A percentile compares a stretch with the other conserved stretches of the same genome.
These are phyloP conservation scores for Bimuria novae-zelandiae DNA, from an alignment of 2,329 filamentous ascomycete species.

Conservation along the genomic window DNA sequence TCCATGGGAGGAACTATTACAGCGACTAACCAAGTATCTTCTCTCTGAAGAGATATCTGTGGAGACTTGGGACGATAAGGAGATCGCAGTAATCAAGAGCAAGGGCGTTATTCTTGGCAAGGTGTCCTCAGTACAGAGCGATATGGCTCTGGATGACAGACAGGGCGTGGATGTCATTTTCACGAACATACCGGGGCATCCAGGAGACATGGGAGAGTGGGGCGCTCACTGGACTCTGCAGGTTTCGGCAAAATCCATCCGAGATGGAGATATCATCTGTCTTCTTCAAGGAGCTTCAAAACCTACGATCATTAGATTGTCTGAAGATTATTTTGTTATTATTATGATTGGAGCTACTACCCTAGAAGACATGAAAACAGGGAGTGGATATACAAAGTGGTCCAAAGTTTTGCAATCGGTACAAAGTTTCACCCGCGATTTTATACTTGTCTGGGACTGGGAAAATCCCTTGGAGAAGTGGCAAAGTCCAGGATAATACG, in stretches of 20 bases:
- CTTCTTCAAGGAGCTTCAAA: slow-evolving; percentile 9
- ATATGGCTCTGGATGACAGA: slow-evolving; percentile 2
- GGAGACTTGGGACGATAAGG: slow-evolving; percentile 7
- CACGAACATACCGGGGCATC: background rate
- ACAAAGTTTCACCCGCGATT: background rate
- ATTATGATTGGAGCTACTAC: slow-evolving; percentile 7
- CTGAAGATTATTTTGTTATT: slow-evolving; percentile 8
- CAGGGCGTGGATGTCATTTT: slow-evolving; percentile 8
- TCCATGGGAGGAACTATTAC: slow-evolving; percentile 19
- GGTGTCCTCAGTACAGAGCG: slow-evolving; percentile 6
- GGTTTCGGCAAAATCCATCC: slow-evolving; percentile 11
- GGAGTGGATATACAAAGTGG: background rate
- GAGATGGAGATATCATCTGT: slow-evolving; percentile 8
- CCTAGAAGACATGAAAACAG: background rate
- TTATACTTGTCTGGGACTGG: slow-evolving; percentile 4
- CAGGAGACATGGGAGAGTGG: background rate
- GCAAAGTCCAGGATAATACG: background rate
- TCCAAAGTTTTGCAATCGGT: background rate
- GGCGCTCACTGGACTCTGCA: slow-evolving; percentile 9
- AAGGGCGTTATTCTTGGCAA: slow-evolving; percentile 18
- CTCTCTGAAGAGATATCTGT: slow-evolving; percentile 17
- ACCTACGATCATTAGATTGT: slow-evolving; percentile 14
- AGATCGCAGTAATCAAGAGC: slow-evolving; percentile 15
- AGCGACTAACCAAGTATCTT: slow-evolving; percentile 13
- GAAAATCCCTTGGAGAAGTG: background rate